A percentile compares a stretch with the other conserved stretches of the same genome.
phyloP scores from a whole-genome alignment of 2,329 filamentous ascomycete genomes.

The Fusarium annulatum region DNA sequence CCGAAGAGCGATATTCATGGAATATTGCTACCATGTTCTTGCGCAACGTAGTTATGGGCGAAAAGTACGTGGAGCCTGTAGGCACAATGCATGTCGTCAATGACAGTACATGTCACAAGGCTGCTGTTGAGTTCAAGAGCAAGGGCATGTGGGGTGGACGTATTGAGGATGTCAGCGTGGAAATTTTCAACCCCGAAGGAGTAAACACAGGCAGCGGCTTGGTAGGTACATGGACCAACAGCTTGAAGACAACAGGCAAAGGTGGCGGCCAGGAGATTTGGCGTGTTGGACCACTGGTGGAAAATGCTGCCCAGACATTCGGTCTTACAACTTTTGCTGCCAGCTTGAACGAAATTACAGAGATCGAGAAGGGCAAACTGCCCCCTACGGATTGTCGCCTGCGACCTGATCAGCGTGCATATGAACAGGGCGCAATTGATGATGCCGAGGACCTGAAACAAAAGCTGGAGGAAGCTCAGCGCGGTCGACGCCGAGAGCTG shows the following conservation, averaged over 20 bases:
- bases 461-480: conserved; percentile 85
- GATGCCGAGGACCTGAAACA: conserved; percentile 86
- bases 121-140: conserved; percentile 88
- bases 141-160: conserved; percentile 98
- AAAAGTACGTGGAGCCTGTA: conserved; percentile 97
- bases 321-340: conserved; percentile 91
- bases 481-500: conserved; percentile 76
- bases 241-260: conserved; percentile 73
- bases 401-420: conserved; percentile 86
- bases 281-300: conserved; percentile 80
- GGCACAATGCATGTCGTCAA: conserved; percentile 88
- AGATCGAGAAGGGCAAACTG: conserved; percentile 78
- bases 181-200: conserved; percentile 76
- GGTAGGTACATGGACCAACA: conserved; percentile 84
- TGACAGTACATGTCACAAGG: conserved; percentile 85
- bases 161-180: conserved; percentile 86
- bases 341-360: conserved; percentile 85
- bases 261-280: conserved; percentile 77
- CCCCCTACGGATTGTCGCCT: conserved; percentile 86
- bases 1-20: conserved; percentile 89
- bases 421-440: conserved; percentile 85
- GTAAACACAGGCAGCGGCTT: conserved; percentile 74
- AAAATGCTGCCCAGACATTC: conserved; percentile 82
- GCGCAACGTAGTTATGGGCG: conserved; percentile 95
- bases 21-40: conserved; percentile 88